Evolutionary conservation across 495 filamentous ascomycete species (phyloP).

Genomic region (Peziza echinospora): DNA sequence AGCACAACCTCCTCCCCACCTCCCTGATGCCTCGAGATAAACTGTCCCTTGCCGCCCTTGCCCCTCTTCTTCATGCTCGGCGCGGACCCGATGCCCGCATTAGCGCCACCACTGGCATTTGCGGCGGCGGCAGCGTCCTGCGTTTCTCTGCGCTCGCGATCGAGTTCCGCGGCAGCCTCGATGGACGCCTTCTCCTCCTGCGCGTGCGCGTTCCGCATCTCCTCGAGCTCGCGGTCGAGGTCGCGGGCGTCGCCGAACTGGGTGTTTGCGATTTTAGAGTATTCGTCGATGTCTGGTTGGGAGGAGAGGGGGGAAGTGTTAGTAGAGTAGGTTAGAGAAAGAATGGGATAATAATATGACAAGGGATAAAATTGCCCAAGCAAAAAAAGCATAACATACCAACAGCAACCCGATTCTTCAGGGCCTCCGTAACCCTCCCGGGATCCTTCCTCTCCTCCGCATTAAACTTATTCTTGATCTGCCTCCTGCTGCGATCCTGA

Average conservation of each 20-base stretch:
- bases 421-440: conserved; percentile 40
- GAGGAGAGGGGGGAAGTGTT: neutral
- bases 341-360: too few species aligned
- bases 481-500: conserved; percentile 44
- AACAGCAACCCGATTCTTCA: conserved; percentile 23
- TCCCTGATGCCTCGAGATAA: neutral
- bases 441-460: conserved; percentile 70
- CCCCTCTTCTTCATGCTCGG: conserved; percentile 31
- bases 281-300: conserved; percentile 43
- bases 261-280: conserved; percentile 38
- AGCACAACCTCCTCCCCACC: neutral
- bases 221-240: conserved; percentile 49
- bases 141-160: conserved; percentile 17
- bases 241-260: conserved; percentile 26
- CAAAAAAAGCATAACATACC: too few species aligned
- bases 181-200: conserved; percentile 29
- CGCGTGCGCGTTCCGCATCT: conserved; percentile 42
- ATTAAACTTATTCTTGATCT: conserved; percentile 83
- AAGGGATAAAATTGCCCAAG: too few species aligned
- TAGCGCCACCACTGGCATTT: conserved; percentile 17
- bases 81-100: conserved; percentile 19
- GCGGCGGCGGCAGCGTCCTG: conserved; percentile 16
- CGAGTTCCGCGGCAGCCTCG: conserved; percentile 19
- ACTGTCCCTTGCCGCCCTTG: conserved; percentile 14
- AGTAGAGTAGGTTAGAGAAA: neutral